Evolutionary conservation across 1,139 yeast genomes (phyloP).

Genomic region (Ashbya aceris): DNA sequence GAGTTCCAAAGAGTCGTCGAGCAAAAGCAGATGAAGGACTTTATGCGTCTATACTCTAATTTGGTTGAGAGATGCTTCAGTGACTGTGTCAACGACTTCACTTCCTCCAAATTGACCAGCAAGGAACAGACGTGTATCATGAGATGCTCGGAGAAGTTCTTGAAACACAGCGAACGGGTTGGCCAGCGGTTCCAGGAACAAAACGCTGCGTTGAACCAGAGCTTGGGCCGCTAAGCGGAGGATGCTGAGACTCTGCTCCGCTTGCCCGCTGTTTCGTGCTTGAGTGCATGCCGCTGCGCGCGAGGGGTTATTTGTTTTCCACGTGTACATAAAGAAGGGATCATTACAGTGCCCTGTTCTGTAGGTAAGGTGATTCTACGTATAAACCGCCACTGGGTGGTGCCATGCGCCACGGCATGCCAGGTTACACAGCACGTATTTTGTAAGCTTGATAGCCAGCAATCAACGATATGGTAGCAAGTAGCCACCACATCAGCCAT

Average conservation of each 20-base stretch:
- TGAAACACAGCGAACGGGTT: constrained; percentile 96
- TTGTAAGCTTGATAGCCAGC: not conserved
- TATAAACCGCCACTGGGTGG: no score
- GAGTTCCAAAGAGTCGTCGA: constrained; percentile 92
- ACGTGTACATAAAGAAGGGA: no score
- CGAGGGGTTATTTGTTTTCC: no score
- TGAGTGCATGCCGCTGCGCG: no score
- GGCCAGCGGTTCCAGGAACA: constrained; percentile 99
- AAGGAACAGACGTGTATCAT: constrained; percentile 80
- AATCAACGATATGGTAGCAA: not conserved
- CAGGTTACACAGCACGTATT: not conserved
- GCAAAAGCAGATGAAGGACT: constrained; percentile 97
- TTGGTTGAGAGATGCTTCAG: constrained; percentile 93
- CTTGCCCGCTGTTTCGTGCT: not conserved
- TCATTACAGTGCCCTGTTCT: no score
- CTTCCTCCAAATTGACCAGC: constrained; percentile 75
- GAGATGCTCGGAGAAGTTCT: constrained; percentile 94
- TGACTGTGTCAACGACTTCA: constrained; percentile 97
- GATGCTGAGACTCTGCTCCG: not conserved
- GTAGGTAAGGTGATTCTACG: no score
- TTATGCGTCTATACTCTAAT: constrained; percentile 91
- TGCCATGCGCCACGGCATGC: no score
- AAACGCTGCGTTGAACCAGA: constrained; percentile 50
- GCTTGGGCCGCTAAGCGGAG: constrained; percentile 30
- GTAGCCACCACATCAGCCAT: not conserved